Evolutionary conservation across 176 grass and related monocot genomes (phyloP).

Genomic region (Aegilops longissima): DNA sequence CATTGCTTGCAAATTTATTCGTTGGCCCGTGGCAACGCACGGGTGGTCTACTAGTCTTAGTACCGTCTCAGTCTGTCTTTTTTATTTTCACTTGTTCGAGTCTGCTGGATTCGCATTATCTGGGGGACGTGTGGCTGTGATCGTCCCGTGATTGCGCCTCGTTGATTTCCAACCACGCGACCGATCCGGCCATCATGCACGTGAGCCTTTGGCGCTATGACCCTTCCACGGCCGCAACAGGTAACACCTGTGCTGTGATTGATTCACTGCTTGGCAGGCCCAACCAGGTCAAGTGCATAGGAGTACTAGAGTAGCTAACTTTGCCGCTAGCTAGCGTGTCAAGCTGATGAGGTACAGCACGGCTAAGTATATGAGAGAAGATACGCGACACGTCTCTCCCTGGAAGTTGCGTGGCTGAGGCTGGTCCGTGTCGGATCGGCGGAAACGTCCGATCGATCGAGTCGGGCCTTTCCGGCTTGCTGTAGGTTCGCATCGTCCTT

Average conservation of each 20-base stretch:
- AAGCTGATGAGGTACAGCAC: not conserved
- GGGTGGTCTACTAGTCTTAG: too few species aligned
- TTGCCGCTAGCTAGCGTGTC: not conserved
- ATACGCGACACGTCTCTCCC: not conserved
- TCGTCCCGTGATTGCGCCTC: too few species aligned
- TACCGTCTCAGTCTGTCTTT: not conserved
- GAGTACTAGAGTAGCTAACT: too few species aligned
- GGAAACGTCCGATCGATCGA: not conserved
- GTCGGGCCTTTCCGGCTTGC: not conserved
- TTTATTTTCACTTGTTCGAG: not conserved
- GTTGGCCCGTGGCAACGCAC: too few species aligned
- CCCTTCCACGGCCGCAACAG: too few species aligned
- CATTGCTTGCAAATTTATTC: too few species aligned
- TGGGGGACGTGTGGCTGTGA: not conserved
- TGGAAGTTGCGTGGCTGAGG: not conserved
- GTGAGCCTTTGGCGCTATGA: too few species aligned
- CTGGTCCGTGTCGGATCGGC: not conserved
- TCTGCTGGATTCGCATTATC: not conserved
- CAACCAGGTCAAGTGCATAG: not conserved
- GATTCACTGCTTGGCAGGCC: not conserved
- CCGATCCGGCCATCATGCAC: not conserved
- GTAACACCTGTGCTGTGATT: not conserved
- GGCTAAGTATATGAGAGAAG: too few species aligned
- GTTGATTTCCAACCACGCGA: not conserved
- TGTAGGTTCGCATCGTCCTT: not conserved